Percentiles rank a stretch among this genome's conserved stretches.
Evolutionary conservation across 768 basidiomycete genomes (phyloP).

Genomic region (Collybiopsis confluens): DNA sequence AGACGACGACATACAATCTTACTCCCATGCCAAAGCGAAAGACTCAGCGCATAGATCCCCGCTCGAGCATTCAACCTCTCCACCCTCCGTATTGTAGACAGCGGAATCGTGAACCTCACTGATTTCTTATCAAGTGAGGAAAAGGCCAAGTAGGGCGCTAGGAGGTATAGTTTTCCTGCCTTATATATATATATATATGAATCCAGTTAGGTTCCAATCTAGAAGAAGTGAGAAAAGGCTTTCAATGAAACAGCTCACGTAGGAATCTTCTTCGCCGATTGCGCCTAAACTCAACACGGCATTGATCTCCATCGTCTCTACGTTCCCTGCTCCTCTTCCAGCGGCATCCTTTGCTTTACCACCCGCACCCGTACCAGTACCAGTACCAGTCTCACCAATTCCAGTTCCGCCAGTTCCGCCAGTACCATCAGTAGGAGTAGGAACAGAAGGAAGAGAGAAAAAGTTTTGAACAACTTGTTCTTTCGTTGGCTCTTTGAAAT

Average conservation of each 20-base stretch:
- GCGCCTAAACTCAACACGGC: slow-evolving; percentile 78
- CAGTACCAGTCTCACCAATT: too few relatives aligned
- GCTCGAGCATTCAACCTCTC: slow-evolving; percentile 91
- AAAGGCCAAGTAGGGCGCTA: slow-evolving; percentile 89
- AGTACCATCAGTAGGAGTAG: too few relatives aligned
- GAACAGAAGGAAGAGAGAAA: slow-evolving; percentile 68
- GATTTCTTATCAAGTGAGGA: slow-evolving; percentile 88
- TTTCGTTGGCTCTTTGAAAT: slow-evolving; percentile 90
- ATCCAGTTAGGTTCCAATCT: slow-evolving; percentile 1
- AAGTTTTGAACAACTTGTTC: slow-evolving; percentile 81
- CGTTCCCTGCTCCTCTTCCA: slow-evolving; percentile 18
- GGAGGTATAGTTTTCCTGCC: slow-evolving; percentile 88
- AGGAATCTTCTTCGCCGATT: slow-evolving; percentile 85
- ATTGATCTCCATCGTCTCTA: slow-evolving; percentile 81
- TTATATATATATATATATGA: too few relatives aligned
- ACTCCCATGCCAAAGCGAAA: slow-evolving; percentile 91
- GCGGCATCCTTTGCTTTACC: too few relatives aligned
- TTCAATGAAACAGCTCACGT: slow-evolving; percentile 54
- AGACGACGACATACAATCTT: slow-evolving; percentile 81
- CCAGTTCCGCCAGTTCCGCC: too few relatives aligned
- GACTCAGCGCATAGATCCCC: slow-evolving; percentile 93
- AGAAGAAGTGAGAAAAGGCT: neutral
- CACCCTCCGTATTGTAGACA: slow-evolving; percentile 89
- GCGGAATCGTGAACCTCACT: slow-evolving; percentile 85
- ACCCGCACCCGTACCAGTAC: too few relatives aligned